Base-by-base conservation (phyloP, 2,329 filamentous ascomycete genomes). In the Akanthomyces muscarius region DNA sequence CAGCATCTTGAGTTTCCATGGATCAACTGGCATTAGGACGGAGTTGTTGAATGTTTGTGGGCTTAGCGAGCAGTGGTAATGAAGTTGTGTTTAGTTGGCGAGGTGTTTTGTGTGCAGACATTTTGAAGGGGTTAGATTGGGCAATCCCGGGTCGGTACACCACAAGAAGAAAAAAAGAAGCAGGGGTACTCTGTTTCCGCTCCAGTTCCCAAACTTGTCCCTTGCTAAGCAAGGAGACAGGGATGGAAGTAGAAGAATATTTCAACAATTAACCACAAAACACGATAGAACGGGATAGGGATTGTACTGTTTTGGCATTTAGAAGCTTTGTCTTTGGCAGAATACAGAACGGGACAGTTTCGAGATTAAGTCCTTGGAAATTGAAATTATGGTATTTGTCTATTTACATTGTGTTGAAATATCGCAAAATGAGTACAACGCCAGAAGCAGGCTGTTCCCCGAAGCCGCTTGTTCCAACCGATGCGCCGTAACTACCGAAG, bases 101-200 rank as follows among this genome's bases (percentile, higher is more conserved):
- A 48, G 28, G 50, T 44, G 59, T 33, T 14, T 21, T 23, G 58
- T 54, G 54, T 21, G 44, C 11, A 25, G 28, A 38, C 28, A 50
- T 44, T 3, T 28, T 28, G 38, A 41, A 10, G 57, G 44, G 47
- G 50, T 45, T 50, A 36, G 38, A 51, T 28, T 54, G 41, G 30
- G 14, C 18, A 25, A 42, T 60, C 14, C 16, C 7, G 41, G 21
- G 44, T 36, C 14, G 58, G 58, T 45, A 57, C 56, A 61, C 28
- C 33, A 59, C 63, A 66, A 67, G 63, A 62, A 33, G 48, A 65
- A 58, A 67, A 64, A 62, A 44, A 41, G 18, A 10, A 45, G 56
- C 11, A 36, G 30, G 10, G 38, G 38, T 28, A 38, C 59, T 28
- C 16, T 44, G 28, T 63, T 59, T 25, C 36, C 23, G 44, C 2